phyloP scores from a whole-genome alignment of 2,329 filamentous ascomycete genomes.

The Exophiala calicioides region DNA sequence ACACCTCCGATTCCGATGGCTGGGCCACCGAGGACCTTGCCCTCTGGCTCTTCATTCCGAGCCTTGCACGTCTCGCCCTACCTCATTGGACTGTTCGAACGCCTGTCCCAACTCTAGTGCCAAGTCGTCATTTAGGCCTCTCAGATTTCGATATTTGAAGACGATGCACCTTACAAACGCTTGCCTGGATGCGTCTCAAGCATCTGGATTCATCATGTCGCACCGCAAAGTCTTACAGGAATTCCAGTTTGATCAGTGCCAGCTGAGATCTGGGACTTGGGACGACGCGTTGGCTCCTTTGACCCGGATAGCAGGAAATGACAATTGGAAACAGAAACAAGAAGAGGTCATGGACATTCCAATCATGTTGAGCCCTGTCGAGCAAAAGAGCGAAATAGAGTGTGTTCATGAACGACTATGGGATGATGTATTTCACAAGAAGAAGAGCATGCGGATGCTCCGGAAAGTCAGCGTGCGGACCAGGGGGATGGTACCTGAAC shows the following conservation, averaged over 20 bases:
- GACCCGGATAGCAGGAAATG: conserved; percentile 42
- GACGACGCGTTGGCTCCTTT: conserved; percentile 78
- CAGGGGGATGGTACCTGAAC: conserved; percentile 25
- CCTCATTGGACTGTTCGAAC: conserved; percentile 35
- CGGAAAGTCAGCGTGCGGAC: conserved; percentile 24
- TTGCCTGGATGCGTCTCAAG: conserved; percentile 69
- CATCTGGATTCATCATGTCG: conserved; percentile 66
- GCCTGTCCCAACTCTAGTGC: conserved; percentile 35
- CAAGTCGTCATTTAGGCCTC: conserved; percentile 53
- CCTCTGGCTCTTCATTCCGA: conserved; percentile 71
- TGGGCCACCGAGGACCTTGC: conserved; percentile 70
- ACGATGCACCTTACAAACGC: conserved; percentile 72
- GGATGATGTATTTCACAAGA: conserved; percentile 27
- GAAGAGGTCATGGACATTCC: conserved; percentile 43
- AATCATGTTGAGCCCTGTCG: conserved; percentile 39
- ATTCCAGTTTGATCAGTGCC: conserved; percentile 77
- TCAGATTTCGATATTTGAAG: conserved; percentile 67
- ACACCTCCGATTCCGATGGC: conserved; percentile 76
- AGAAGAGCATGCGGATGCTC: conserved; percentile 22
- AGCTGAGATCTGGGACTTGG: conserved; percentile 72
- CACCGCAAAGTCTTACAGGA: conserved; percentile 71
- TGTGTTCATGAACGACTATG: conserved; percentile 34
- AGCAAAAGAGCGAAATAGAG: conserved; percentile 28
- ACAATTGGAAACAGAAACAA: conserved; percentile 41
- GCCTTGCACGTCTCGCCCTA: conserved; percentile 61